Evolutionary conservation across 2,329 filamentous ascomycete genomes (phyloP).

Genomic region (Pyrenophora graminea): DNA sequence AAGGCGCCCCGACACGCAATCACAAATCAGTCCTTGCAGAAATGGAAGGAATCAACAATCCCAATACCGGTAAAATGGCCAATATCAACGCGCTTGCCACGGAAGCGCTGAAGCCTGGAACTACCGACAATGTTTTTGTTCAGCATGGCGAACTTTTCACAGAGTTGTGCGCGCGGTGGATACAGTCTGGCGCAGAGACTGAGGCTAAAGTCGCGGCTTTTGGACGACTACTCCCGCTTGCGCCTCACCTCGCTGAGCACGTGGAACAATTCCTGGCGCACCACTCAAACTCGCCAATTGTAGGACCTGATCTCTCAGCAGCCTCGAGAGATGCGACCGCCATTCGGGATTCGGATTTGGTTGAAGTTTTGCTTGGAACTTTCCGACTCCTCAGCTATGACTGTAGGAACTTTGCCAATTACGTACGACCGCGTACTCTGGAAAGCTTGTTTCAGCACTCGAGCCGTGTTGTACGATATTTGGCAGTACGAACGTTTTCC

Average conservation of each 20-base stretch:
- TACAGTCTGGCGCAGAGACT: constrained; percentile 50
- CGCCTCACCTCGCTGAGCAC: constrained; percentile 76
- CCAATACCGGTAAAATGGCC: constrained; percentile 30
- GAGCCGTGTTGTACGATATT: constrained; percentile 69
- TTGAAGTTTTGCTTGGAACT: constrained; percentile 65
- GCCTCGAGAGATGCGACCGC: neutral
- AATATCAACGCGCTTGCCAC: constrained; percentile 35
- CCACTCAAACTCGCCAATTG: constrained; percentile 32
- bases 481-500: constrained; percentile 81
- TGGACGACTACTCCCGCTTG: constrained; percentile 78
- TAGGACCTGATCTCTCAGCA: constrained; percentile 17
- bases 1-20: constrained; percentile 34
- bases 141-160: constrained; percentile 76
- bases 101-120: constrained; percentile 62
- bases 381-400: constrained; percentile 84
- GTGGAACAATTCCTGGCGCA: constrained; percentile 58
- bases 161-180: constrained; percentile 83
- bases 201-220: constrained; percentile 66
- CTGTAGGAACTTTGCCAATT: constrained; percentile 65
- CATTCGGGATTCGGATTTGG: constrained; percentile 24
- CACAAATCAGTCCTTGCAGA: constrained; percentile 14
- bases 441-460: constrained; percentile 68
- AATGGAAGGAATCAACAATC: constrained; percentile 25
- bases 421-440: constrained; percentile 69
- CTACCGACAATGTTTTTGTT: constrained; percentile 74